phyloP scores from a whole-genome alignment of 2,329 filamentous ascomycete genomes.

The Colletotrichum gloeosporioides region DNA sequence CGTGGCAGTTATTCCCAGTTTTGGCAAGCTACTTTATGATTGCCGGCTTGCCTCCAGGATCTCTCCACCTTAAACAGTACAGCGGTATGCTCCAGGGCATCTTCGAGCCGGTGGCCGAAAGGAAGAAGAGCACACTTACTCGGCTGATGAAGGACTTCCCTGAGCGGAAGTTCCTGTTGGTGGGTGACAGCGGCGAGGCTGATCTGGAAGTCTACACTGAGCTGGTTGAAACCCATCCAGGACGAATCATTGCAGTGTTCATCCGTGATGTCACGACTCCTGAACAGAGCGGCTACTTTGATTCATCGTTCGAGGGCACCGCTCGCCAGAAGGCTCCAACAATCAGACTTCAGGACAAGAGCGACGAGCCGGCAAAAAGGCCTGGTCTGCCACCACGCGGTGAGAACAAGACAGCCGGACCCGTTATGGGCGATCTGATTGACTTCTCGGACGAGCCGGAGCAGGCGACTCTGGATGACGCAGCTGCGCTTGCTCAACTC shows the following conservation, averaged over 20 bases:
- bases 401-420: constrained; percentile 35
- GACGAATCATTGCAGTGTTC: constrained; percentile 84
- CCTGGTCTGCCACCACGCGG: constrained; percentile 37
- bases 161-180: constrained; percentile 83
- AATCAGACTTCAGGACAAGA: constrained; percentile 15
- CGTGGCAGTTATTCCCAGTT: constrained; percentile 95
- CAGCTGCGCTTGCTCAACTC: constrained; percentile 34
- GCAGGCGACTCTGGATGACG: constrained; percentile 37
- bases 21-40: constrained; percentile 83
- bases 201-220: constrained; percentile 98
- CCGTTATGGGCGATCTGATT: constrained; percentile 63
- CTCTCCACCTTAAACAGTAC: constrained; percentile 95
- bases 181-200: constrained; percentile 95
- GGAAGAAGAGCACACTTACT: constrained; percentile 88
- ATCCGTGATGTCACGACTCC: constrained; percentile 94
- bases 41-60: constrained; percentile 83
- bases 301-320: constrained; percentile 52
- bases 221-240: constrained; percentile 82
- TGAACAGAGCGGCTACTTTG: constrained; percentile 77
- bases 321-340: constrained; percentile 30
- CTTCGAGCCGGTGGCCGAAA: constrained; percentile 94
- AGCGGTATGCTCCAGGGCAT: constrained; percentile 97
- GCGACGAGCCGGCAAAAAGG: constrained; percentile 25
- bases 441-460: constrained; percentile 63
- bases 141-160: constrained; percentile 90